These are phyloP conservation scores for Pharnaceum exiguum DNA, from an alignment of 148 eudicot species.

Conservation along the genomic window DNA sequence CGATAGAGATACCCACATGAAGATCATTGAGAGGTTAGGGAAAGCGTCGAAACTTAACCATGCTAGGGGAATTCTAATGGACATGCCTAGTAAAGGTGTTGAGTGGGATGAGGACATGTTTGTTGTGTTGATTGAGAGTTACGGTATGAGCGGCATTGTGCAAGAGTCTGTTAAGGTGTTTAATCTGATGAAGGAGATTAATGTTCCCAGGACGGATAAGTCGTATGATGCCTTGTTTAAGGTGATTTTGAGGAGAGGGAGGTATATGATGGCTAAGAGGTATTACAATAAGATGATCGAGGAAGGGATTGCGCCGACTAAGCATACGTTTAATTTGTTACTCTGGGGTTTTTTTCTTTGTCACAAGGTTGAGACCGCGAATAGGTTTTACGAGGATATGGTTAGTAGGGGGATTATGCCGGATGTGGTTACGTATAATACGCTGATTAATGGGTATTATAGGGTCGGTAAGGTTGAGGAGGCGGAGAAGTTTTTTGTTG, in stretches of 20 bases:
- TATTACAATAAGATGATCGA: conserved; percentile 81
- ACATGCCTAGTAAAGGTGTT: conserved; percentile 72
- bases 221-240: conserved; percentile 75
- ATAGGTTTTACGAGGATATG: conserved; percentile 86
- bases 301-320: conserved; percentile 73
- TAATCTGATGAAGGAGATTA: conserved; percentile 69
- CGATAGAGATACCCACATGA: conserved; percentile 53
- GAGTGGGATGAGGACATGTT: conserved; percentile 83
- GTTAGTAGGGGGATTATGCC: conserved; percentile 59
- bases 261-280: conserved; percentile 95
- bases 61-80: conserved; percentile 76
- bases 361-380: conserved; percentile 49
- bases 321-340: conserved; percentile 66
- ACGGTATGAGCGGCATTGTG: conserved; percentile 71
- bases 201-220: conserved; percentile 50
- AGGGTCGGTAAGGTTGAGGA: conserved; percentile 68
- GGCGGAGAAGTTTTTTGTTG: conserved; percentile 75
- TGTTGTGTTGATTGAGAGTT: conserved; percentile 72
- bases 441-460: conserved; percentile 70
- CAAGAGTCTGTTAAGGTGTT: conserved; percentile 85
- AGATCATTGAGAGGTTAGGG: conserved; percentile 71
- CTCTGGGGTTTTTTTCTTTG: conserved; percentile 92
- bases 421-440: conserved; percentile 82
- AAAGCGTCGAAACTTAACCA: conserved; percentile 67
- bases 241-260: conserved; percentile 72